phyloP scores from a whole-genome alignment of 78 protist genomes.

The Chrysochromulina parva region DNA sequence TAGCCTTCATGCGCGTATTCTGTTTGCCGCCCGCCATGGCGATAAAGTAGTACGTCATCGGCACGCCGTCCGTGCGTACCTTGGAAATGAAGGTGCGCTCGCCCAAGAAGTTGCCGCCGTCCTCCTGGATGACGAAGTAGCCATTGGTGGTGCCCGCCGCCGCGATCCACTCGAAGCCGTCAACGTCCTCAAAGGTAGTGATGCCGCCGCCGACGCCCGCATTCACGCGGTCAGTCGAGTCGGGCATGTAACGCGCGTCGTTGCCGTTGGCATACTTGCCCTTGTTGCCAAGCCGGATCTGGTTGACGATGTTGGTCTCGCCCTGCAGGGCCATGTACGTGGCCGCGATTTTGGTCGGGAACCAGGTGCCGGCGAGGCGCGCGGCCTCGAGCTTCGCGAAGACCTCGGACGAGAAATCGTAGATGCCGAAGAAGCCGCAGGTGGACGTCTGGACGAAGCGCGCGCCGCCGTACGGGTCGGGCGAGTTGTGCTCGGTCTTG shows the following conservation, averaged over 20 bases:
- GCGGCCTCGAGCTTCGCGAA: not conserved
- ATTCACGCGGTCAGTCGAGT: too few species aligned
- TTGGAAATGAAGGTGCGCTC: slow-evolving; percentile 1
- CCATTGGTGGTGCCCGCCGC: not conserved
- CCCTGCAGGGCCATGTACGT: not conserved
- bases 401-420: not conserved
- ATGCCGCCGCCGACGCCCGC: not conserved
- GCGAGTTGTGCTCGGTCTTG: slow-evolving; percentile 11
- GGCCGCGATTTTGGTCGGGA: not conserved
- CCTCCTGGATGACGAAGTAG: slow-evolving; percentile 5
- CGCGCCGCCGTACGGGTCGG: not conserved
- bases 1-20: slow-evolving; percentile 4
- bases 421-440: not conserved
- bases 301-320: not conserved
- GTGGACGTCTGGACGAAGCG: not conserved
- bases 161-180: not conserved
- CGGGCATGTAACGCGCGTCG: not conserved
- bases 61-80: too few species aligned
- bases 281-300: not conserved
- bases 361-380: not conserved
- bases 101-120: not conserved
- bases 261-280: not conserved
- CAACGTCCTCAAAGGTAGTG: not conserved
- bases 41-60: not conserved
- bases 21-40: not conserved